Percentiles rank a stretch among this genome's conserved stretches.
Conservation (phyloP, 805 yeast genomes). For the Yarrowia sp. region DNA sequence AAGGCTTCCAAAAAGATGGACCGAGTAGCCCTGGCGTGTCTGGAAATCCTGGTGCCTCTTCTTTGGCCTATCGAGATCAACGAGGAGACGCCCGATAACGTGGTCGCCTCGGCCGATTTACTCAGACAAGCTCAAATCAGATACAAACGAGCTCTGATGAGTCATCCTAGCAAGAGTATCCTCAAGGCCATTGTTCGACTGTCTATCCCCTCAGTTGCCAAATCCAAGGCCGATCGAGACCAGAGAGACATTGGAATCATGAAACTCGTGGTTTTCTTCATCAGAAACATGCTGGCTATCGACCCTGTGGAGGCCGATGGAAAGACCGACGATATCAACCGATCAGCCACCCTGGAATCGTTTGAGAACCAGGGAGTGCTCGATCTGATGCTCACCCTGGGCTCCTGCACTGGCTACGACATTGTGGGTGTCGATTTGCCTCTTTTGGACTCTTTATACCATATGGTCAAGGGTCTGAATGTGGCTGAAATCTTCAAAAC, state of each 20-base stretch:
- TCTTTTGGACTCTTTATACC: conserved; percentile 72
- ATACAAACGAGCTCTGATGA: conserved; percentile 69
- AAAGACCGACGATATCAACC: conserved; percentile 66
- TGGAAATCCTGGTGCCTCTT: conserved; percentile 81
- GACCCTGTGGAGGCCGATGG: conserved; percentile 65
- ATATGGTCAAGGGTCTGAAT: conserved; percentile 64
- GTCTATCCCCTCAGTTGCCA: conserved; percentile 60
- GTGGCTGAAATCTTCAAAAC: conserved; percentile 6
- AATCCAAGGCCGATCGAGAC: conserved; percentile 58
- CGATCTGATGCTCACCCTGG: conserved; percentile 71
- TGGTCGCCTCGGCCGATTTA: conserved; percentile 64
- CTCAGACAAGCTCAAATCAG: conserved; percentile 69
- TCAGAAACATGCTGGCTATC: conserved; percentile 79
- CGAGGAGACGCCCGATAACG: conserved; percentile 48
- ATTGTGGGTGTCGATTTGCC: conserved; percentile 69
- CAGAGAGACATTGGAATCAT: conserved; percentile 75
- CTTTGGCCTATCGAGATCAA: conserved; percentile 84
- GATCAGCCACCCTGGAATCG: conserved; percentile 62
- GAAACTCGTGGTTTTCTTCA: conserved; percentile 71
- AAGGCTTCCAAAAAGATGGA: conserved; percentile 54
- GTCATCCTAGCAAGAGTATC: conserved; percentile 64
- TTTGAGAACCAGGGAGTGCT: conserved; percentile 77
- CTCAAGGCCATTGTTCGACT: conserved; percentile 74
- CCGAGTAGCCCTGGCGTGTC: conserved; percentile 69
- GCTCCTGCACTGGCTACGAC: conserved; percentile 68